Base-by-base conservation (phyloP, 305 asterid genomes). In the Salvia sclarea region DNA sequence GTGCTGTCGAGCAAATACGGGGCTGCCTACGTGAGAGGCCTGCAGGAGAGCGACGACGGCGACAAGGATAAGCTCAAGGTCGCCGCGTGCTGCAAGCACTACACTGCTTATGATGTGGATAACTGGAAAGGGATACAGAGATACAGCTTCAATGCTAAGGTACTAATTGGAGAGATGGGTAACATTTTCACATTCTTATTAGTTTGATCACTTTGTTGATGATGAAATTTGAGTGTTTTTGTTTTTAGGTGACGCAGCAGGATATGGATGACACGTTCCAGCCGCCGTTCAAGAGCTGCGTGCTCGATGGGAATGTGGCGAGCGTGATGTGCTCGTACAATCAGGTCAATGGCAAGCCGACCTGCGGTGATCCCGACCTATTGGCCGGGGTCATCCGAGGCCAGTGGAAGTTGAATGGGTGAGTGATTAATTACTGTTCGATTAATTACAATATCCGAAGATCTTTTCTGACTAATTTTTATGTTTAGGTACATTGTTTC, bases 31-130 rank as follows among this genome's bases (percentile, higher is more conserved):
- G 97, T 94, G 0, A 74, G 83, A 81, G 99, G 98, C 0, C 69
- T 94, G 33, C 99, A 94, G 50, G 77, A 85, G 61, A 74, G 85
- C 35, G 99, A 91, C 20, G 96, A 88, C 12, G 92, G 89, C 20
- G 81, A 82, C 45, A 76, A 84, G 61, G 80, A 85, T 14, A 78
- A 62, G 54, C 96, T 94, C 43, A 94, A 91, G 77, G 96, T 94
- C 61, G 98, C 93, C 1, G 92, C 99, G 21, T 94, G 99, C 54
- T 94, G 99, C 65, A 94, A 94, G 72, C 99, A 94, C 38, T 94
- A 94, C 65, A 94, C 99, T 0, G 99, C 99, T 31, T 94, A 94
- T 75, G 99, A 94, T 81, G 64, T 94, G 8, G 99, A 94, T 69
- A 88, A 87, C 11, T 94, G 99, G 99, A 86, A 94, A 78, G 99